A percentile compares a stretch with the other conserved stretches of the same genome.
phyloP scores from a whole-genome alignment of 306 rosid genomes.

The Cicer arietinum region DNA sequence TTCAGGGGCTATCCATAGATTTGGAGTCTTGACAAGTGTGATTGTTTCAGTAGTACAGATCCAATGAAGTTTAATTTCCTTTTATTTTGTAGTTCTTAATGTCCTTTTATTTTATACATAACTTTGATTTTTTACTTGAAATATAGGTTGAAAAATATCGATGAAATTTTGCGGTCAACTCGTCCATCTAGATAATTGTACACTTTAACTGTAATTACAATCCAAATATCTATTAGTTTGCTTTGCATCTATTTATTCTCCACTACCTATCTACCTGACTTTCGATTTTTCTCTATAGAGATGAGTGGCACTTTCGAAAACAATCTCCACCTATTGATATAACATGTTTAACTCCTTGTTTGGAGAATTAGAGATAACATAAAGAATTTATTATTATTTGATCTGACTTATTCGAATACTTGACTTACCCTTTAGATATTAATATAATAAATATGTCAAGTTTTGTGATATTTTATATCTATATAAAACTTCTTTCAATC shows the following conservation, averaged over 20 bases:
- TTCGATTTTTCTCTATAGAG: conserved; percentile 53
- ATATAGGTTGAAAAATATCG: conserved; percentile 82
- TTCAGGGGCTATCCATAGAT: conserved; percentile 31
- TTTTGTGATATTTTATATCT: background rate
- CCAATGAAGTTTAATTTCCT: too few relatives aligned
- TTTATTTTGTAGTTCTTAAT: background rate
- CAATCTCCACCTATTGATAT: conserved; percentile 70
- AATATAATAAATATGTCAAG: background rate
- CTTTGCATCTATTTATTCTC: conserved; percentile 25
- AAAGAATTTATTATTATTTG: conserved; percentile 18
- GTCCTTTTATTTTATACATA: conserved; percentile 8
- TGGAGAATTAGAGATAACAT: conserved; percentile 43
- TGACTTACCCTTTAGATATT: background rate
- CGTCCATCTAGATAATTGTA: conserved; percentile 79
- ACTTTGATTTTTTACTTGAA: conserved; percentile 23
- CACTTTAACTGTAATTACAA: conserved; percentile 73
- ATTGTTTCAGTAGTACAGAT: background rate
- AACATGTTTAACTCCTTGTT: conserved; percentile 30
- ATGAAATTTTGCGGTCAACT: conserved; percentile 82
- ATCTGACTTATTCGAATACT: background rate
- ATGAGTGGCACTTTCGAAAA: conserved; percentile 56
- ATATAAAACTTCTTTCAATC: background rate
- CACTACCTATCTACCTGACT: too few relatives aligned
- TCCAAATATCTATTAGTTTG: conserved; percentile 28
- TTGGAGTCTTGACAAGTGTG: conserved; percentile 28